Base-by-base conservation (phyloP, 768 basidiomycete species). In the Auriculariales sp. region DNA sequence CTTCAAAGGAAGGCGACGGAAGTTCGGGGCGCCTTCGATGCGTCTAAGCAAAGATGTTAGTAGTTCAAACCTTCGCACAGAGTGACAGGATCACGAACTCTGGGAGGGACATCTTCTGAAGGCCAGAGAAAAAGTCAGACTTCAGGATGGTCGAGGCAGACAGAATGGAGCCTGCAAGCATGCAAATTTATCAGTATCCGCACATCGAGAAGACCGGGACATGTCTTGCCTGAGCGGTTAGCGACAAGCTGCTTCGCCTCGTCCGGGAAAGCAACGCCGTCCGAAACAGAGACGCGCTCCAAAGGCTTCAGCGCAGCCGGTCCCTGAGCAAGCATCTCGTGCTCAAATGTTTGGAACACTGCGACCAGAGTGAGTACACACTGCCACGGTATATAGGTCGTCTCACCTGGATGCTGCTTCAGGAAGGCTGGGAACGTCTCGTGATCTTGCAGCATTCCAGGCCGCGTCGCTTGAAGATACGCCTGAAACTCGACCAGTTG, bases 301-400 rank as follows among this genome's bases (percentile, higher is more conserved):
- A 98, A 70, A 2, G 92, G 93, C 51, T 81, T 83, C 48, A 99
- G 64, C 0, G 83, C 81, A 51, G 85, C 73, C 46, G 87, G 62
- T 3, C 82, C 82, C n/a, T 91, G 83, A 15, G 72, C 73, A 35
- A 79, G 64, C 39, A 99, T 72, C 54, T 98, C 95, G 52, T 87
- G 90, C 67, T 92, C 81, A 52, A 98, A 93, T 0, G 95, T 99
- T 62, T 83, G 84, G 66, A 98, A 91, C 12, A 98, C 94, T 86
- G 52, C 36, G 30, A 10, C 24, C 28, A 3, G n/a, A 15, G 24
- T 47, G 28, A 50, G 51, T 29, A 49, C 31, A 17, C 22, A 14
- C 29, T 24, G n/a, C 27, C 10, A 28, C 22, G 30, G 27, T 28
- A 35, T 28, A 35, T 4, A 10, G 47, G 15, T 4, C 28, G 28